Evolutionary conservation across 805 yeast genomes (phyloP), one percentile per base, ranked within the genome.

Genomic region (Candida pini): DNA sequence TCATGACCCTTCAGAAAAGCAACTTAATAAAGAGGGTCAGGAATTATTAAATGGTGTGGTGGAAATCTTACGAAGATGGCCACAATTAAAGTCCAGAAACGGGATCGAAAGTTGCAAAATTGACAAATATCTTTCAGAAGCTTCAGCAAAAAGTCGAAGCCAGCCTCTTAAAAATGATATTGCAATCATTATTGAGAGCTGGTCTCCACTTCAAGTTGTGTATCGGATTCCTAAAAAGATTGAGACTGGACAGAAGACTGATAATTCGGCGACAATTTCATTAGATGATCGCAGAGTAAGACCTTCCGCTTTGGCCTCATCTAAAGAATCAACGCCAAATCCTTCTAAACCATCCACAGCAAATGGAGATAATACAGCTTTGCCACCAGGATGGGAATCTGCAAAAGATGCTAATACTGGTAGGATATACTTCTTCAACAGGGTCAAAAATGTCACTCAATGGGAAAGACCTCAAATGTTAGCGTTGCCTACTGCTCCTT

Each of bases 151-250:
- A 14, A 48, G 61, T 6, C 27, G 39, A 15, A 36, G 54, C 44
- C 23, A 32, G 3, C 56, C 56, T 9, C 49, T 69, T 22, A 50
- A 56, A 43, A 37, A 35, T 2, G 57, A 68, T 34, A 68, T 81
- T 4, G 39, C 55, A 3, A 54, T 56, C 5, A 58, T 90, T 25
- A 48, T 85, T 18, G 63, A 68, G 1, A 79, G 68, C 36, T 90
- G 97, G 97, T 64, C 78, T 29, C 63, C 63, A 18, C 71, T 85
- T 39, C 80, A 82, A 52, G 76, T 85, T 73, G 89, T 88, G n/a
- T 84, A 81, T 52, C 72, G 92, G 29, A 89, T 90, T 33, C 89
- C 94, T 1, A 80, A 89, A 47, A 69, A 68, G 26, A 60, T 33
- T 7, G 54, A 70, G 28, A 62, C 33, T 18, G 43, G 23, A 3